A percentile compares a stretch with the other conserved stretches of the same genome.
Evolutionary conservation across 441 rosid genomes (phyloP).

Genomic region (Arabidopsis lyrata): DNA sequence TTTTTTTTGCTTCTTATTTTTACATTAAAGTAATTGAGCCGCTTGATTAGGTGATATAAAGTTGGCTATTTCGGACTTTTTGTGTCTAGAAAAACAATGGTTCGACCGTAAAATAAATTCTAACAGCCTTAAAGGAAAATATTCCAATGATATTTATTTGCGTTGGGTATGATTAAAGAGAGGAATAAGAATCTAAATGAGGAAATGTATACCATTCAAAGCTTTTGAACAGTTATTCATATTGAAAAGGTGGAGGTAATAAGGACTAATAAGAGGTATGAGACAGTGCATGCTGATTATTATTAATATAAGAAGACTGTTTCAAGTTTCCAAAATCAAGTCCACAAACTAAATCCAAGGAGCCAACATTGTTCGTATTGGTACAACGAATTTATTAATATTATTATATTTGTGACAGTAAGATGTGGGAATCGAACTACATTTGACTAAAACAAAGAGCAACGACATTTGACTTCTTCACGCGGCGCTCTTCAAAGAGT

Average conservation of each 20-base stretch:
- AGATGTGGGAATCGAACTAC: slow-evolving; percentile 28
- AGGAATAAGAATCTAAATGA: slow-evolving; percentile 10
- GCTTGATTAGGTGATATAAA: neutral
- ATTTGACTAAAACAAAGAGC: slow-evolving; percentile 35
- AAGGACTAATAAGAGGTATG: slow-evolving; percentile 1
- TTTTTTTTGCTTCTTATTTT: no score
- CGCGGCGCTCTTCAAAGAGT: slow-evolving; percentile 32
- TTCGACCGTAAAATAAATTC: neutral
- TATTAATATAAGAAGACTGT: slow-evolving; percentile 6
- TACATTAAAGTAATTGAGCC: neutral
- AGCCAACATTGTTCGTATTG: slow-evolving; percentile 6
- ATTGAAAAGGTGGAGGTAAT: slow-evolving; percentile 20
- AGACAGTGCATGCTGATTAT: slow-evolving; percentile 28
- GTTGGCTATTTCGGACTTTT: neutral
- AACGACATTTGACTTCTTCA: slow-evolving; percentile 29
- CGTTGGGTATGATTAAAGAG: neutral
- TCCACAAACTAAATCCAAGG: slow-evolving; percentile 16
- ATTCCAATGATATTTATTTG: neutral
- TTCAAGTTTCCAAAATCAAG: slow-evolving; percentile 24
- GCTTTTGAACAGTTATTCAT: slow-evolving; percentile 33
- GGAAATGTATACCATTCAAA: slow-evolving; percentile 18
- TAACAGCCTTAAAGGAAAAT: neutral
- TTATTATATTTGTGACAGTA: slow-evolving; percentile 14
- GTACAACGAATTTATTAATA: slow-evolving; percentile 4
- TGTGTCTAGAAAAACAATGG: neutral